phyloP scores from a whole-genome alignment of 495 filamentous ascomycete species.

The Talaromyces trachyspermus region DNA sequence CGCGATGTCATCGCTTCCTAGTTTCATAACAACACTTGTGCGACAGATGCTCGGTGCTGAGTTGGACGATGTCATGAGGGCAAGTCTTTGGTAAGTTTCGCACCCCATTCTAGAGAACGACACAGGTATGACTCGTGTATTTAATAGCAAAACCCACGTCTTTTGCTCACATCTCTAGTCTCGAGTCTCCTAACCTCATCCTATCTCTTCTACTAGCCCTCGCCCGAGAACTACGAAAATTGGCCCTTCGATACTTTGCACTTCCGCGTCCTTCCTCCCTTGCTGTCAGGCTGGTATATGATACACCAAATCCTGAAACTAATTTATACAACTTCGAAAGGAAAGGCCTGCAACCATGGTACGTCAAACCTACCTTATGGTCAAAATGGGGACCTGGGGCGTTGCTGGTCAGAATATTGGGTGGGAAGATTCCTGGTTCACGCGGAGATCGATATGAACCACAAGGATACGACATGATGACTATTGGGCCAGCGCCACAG shows the following conservation, averaged over 20 bases:
- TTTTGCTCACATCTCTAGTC: constrained; percentile 8
- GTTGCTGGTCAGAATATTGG: constrained; percentile 36
- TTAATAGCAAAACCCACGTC: neutral
- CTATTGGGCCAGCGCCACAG: constrained; percentile 43
- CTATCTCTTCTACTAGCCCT: constrained; percentile 25
- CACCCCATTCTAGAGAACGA: neutral
- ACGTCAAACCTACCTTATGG: constrained; percentile 42
- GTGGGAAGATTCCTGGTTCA: constrained; percentile 44
- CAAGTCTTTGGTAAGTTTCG: constrained; percentile 16
- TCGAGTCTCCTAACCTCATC: constrained; percentile 19
- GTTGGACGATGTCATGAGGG: constrained; percentile 21
- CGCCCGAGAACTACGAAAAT: constrained; percentile 31
- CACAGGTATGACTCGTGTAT: neutral
- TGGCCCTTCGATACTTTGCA: constrained; percentile 38
- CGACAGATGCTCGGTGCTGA: constrained; percentile 18
- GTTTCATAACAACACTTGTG: constrained; percentile 11
- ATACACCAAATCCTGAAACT: constrained; percentile 11
- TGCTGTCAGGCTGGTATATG: constrained; percentile 12
- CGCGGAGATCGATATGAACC: constrained; percentile 39
- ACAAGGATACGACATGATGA: constrained; percentile 42
- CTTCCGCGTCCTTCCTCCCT: constrained; percentile 38
- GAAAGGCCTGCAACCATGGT: constrained; percentile 37
- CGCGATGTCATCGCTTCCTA: constrained; percentile 13
- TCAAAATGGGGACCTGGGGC: constrained; percentile 41
- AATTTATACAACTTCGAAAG: constrained; percentile 13